Evolutionary conservation across 345 rosid genomes (phyloP), one percentile per base, ranked within the genome.

Genomic region (Angophora floribunda): DNA sequence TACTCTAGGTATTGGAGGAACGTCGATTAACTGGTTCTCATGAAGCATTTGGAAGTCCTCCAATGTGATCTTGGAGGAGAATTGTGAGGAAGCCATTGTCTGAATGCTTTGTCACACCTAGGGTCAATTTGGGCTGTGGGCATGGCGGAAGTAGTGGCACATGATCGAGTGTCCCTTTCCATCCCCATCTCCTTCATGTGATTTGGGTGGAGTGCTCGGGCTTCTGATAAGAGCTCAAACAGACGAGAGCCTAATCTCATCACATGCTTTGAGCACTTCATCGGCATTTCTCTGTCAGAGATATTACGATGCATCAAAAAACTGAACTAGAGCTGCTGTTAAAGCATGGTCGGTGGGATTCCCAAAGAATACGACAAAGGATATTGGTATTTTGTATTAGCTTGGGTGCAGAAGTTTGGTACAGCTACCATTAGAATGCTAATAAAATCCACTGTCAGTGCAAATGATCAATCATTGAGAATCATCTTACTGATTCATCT

Each of bases 61-160:
- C 52, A 51, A 51, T 51, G 3, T 91, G 88, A 91, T 94, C 95
- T 21, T 93, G 95, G 52, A 94, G 92, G 59, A 95, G 95, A 21
- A 95, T 90, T 1, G 95, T 93, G 44, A 95, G 85, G 84, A 94
- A 95, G 87, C 88, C 87, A 85, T 21, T 79, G 90, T 93, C 96
- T 2, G 92, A n/a, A n/a, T 93, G 96, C 52, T 87, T 52, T 88
- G 91, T 88, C 86, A 92, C 65, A 57, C 96, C 96, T 51, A 92
- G 8, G 50, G 97, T 91, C 45, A 92, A 88, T 44, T 92, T 94
- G 65, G 97, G 95, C 91, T 91, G 89, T 5, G 96, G 97, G 87
- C 97, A 94, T 0, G 91, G 88, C 12, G 96, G 95, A 85, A 93
- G 87, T 94, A 94, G 87, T 94, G 95, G 70, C 91, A 36, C 32